Conservation (phyloP, 345 rosid species). For the Boechera retrofracta region DNA sequence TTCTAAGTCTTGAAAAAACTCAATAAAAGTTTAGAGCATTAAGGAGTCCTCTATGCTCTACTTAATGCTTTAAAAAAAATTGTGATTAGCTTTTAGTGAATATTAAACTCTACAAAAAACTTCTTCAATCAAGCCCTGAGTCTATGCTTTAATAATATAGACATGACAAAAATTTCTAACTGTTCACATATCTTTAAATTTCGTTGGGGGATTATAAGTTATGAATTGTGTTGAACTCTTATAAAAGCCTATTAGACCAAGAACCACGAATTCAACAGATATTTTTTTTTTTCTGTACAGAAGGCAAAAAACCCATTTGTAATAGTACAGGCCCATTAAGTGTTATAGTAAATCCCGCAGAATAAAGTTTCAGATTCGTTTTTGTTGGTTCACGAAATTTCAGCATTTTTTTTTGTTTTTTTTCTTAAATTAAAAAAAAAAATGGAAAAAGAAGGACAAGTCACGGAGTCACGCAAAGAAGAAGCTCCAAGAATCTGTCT, state of each 20-base stretch:
- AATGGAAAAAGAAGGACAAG: slow-evolving; percentile 8
- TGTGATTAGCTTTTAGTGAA: too few species aligned
- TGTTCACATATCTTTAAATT: too few species aligned
- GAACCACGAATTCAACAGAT: neutral
- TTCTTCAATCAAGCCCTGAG: too few species aligned
- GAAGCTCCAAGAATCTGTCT: slow-evolving; percentile 33
- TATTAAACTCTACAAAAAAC: too few species aligned
- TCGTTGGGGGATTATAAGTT: too few species aligned
- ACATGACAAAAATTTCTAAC: too few species aligned
- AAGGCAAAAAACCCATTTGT: neutral
- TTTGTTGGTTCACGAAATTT: slow-evolving; percentile 17
- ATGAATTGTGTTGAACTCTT: neutral
- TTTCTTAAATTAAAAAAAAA: neutral
- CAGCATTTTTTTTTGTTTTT: neutral
- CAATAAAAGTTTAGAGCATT: too few species aligned
- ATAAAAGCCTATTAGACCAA: slow-evolving; percentile 7
- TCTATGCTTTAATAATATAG: too few species aligned
- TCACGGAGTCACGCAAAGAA: slow-evolving; percentile 20
- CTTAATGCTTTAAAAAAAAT: too few species aligned
- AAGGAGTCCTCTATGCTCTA: too few species aligned
- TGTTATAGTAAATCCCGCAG: neutral
- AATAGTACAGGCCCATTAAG: slow-evolving; percentile 21
- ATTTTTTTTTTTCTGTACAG: too few species aligned
- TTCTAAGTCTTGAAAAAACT: too few species aligned
- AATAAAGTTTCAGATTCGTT: neutral